Evolutionary conservation across 1,139 yeast genomes (phyloP), one percentile per base, ranked within the genome.

Genomic region (Yarrowia galli): DNA sequence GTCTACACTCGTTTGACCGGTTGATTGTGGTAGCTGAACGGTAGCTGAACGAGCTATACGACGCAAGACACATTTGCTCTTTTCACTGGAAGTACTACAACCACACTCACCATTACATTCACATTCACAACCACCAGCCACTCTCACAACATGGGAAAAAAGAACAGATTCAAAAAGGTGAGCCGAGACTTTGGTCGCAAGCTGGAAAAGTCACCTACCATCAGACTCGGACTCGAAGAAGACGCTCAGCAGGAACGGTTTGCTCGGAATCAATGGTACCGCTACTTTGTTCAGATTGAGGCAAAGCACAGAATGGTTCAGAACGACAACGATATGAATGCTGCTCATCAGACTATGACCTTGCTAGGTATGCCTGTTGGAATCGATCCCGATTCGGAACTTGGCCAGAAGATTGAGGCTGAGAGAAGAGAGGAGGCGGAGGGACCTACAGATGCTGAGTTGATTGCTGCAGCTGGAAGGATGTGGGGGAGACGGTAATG

Each of bases 231-330:
- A 12, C 46, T 40, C 3, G 36, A 38, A 9, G 25, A n/a, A 25
- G 48, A 40, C 5, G 46, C 46, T 12, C 61, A 54, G 16, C n/a
- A 9, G 7, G 38, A 23, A 6, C 36, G 61, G 28, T 35, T 40
- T 12, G 61, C 61, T 6, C 16, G 61, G 25, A 54, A 54, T 36
- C 61, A 54, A 25, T 54, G 61, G 61, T 40, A 40, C 46, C 35
- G 61, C n/a, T 54, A 54, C 36, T 54, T 54, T 40, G 35, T 40
- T n/a, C 46, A 54, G 13, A 25, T 54, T 2, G 61, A 54, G 20
- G 15, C 61, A 2, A 13, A 38, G 35, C 18, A 12, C 25, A 7
- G 35, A 15, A 23, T 54, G 61, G 36, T 40, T 2, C 13, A 5
- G 7, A 18, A 6, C 3, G 48, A 54, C 16, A 10, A 36, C 1